Evolutionary conservation across 768 basidiomycete genomes (phyloP).

Genomic region (Favolaschia claudopus): DNA sequence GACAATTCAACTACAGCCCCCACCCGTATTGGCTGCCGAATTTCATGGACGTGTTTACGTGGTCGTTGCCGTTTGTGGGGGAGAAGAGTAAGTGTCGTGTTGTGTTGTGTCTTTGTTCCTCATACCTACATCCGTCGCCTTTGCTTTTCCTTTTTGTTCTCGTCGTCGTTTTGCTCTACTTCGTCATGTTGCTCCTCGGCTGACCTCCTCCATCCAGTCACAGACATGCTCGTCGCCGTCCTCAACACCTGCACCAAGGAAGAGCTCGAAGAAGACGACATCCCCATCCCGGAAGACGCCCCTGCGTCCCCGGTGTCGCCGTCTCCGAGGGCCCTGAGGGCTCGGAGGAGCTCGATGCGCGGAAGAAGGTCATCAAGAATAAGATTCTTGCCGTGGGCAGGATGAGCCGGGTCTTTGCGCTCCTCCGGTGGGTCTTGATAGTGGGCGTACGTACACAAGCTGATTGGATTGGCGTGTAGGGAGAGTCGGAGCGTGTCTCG

Average conservation of each 20-base stretch:
- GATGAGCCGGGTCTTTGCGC: conserved; percentile 96
- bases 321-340: conserved; percentile 40
- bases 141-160: background rate
- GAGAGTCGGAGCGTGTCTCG: conserved; percentile 97
- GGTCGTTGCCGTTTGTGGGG: conserved; percentile 97
- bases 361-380: conserved; percentile 93
- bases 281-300: conserved; percentile 68
- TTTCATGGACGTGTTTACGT: conserved; percentile 99
- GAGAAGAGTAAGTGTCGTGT: conserved; percentile 89
- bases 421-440: conserved; percentile 88
- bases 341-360: conserved; percentile 65
- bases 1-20: conserved; percentile 96
- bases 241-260: conserved; percentile 96
- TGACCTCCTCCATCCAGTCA: conserved; percentile 64
- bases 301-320: conserved; percentile 45
- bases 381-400: conserved; percentile 98
- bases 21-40: conserved; percentile 99
- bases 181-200: background rate
- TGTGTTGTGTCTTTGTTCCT: conserved; percentile 21
- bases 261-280: conserved; percentile 93
- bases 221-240: conserved; percentile 98
- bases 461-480: conserved; percentile 51
- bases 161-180: background rate
- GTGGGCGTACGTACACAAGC: too few species aligned
- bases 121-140: background rate